Evolutionary conservation across 2,329 filamentous ascomycete species (phyloP), one percentile per base, ranked within the genome.

Genomic region (Furcasterigmium sp.): DNA sequence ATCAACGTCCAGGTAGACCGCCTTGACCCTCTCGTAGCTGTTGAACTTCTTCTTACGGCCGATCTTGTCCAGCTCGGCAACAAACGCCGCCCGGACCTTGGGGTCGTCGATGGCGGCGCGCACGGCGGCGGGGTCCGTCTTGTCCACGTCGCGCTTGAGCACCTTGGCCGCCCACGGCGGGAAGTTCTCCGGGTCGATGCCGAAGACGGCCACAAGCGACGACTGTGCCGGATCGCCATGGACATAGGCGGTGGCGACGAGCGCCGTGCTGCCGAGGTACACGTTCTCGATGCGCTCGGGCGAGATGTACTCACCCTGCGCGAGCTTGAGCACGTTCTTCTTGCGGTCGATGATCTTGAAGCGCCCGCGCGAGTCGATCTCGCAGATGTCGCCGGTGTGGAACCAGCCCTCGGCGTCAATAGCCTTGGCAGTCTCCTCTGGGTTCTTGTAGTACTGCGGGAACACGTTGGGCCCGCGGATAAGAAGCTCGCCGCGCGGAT

Each of bases 281-380:
- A 95, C 85, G 62, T 95, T 96, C 73, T 98, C 93, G 59, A 98
- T 88, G 45, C 91, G 87, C 70, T 98, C 93, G 13, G 93, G 93
- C 2, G 91, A 95, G 57, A 98, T 89, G 68, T 98, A 98, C 70
- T 98, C 93, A 63, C 93, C 93, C 67, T 98, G 93, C 0, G 91
- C 84, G 44, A 98, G 80, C 77, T 98, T 98, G 60, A 98, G 81
- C n/a, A 98, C 88, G 67, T 97, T 97, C 85, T 98, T 98, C 69
- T 90, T 85, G 56, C 93, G 90, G 66, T 98, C 93, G 56, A 98
- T 85, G 65, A 98, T 95, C 65, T 80, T 83, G 73, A 97, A 85
- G 47, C 91, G 87, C 49, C 93, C 93, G 58, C 87, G 66, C 53
- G 82, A 82, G 64, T 98, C 93, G 19, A 98, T 75, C 51, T 83